These are phyloP conservation scores for Raphidocelis subcapitata DNA, from an alignment of 139 green algal species.

Conservation along the genomic window DNA sequence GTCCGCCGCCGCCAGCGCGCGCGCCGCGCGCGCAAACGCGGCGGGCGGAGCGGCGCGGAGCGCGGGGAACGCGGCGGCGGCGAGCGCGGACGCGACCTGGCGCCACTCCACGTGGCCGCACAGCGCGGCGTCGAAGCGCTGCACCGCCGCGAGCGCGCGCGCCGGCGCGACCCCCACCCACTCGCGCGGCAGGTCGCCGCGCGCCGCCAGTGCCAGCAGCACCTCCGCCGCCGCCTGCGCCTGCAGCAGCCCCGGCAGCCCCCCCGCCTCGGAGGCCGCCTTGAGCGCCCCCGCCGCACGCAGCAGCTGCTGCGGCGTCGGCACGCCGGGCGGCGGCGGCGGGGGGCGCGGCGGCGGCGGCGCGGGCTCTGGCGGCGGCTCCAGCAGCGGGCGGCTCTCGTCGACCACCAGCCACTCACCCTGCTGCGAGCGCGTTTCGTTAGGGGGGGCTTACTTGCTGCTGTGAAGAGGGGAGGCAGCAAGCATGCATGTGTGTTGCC, in stretches of 20 bases:
- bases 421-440: constrained; percentile 4
- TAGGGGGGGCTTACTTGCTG: neutral
- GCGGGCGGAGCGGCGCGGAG: constrained; percentile 21
- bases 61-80: constrained; percentile 39
- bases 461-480: neutral
- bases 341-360: constrained; percentile 24
- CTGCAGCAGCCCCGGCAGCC: constrained; percentile 29
- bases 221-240: constrained; percentile 43
- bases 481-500: neutral
- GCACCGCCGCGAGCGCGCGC: constrained; percentile 37
- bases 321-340: constrained; percentile 28
- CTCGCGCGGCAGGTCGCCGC: constrained; percentile 15
- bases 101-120: constrained; percentile 61
- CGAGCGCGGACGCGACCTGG: constrained; percentile 45
- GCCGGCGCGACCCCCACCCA: constrained; percentile 6
- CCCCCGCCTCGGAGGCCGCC: constrained; percentile 12
- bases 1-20: constrained; percentile 24
- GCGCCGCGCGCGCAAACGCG: constrained; percentile 21
- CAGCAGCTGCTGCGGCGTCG: constrained; percentile 46
- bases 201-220: constrained; percentile 28
- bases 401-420: constrained; percentile 57
- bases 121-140: constrained; percentile 40
- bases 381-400: constrained; percentile 32
- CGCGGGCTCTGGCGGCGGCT: neutral
- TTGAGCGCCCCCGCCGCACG: constrained; percentile 31